Evolutionary conservation across 306 rosid species (phyloP), one percentile per base, ranked within the genome.

Genomic region (Ormosia emarginata): DNA sequence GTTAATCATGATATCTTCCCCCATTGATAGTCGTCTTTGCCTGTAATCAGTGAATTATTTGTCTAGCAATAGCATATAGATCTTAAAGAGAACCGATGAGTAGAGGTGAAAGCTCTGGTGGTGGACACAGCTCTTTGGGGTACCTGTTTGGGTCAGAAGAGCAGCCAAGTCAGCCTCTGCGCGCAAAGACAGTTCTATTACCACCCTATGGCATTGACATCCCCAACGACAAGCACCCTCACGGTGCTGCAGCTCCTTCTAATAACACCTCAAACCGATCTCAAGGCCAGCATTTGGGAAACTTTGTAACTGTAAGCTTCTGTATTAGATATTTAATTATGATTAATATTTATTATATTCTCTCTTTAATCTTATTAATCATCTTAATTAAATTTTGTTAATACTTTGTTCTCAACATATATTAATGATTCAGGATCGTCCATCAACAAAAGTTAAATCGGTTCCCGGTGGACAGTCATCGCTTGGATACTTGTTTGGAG

Each of bases 381-480:
- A 12, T 57, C 36, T n/a, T 10, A 33, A 0, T 40, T 56, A 40
- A n/a, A 24, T 69, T 50, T 67, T 64, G 11, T 79, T 65, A 52
- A 43, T 65, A 12, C 47, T 29, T 33, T 64, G 50, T 8, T 52
- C 36, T 47, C 10, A 29, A 39, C 17, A 24, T 14, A 2, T 58
- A 33, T 13, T 33, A 50, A 63, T 13, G 56, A 32, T 71, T 85
- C 89, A 93, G 95, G 91, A 89, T 83, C 95, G 92, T 72, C 97
- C 95, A 13, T 89, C 97, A 8, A 91, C 95, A 64, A 93, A 84
- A 80, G 94, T 89, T 68, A 91, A 89, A 53, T 91, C 97, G 8
- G 93, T 82, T 76, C 97, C 97, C 1, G 97, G 97, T 5, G 97
- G 95, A 33, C 89, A 87, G 80, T 93, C 97, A n/a, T 93, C 97